phyloP scores from a whole-genome alignment of 169 alveolate species.

The Blepharisma undulans region DNA sequence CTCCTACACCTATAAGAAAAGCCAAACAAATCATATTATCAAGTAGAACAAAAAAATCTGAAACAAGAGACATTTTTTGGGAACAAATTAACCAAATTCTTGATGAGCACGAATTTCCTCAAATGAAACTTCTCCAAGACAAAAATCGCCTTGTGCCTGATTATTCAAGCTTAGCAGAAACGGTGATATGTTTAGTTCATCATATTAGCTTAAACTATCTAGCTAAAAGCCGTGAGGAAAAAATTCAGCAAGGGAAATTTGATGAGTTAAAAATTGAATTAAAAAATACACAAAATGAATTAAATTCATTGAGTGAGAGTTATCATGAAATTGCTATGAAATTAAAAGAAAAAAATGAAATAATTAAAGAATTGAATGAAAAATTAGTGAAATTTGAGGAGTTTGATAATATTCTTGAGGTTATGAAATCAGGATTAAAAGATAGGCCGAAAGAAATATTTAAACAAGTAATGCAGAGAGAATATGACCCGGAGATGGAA shows the following conservation, averaged over 20 bases:
- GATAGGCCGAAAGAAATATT: not conserved
- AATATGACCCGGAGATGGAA: not conserved
- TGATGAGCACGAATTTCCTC: not conserved
- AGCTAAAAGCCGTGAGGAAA: not conserved
- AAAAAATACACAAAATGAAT: not conserved
- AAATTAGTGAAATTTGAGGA: not conserved
- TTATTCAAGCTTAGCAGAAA: not conserved
- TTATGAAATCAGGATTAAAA: not conserved
- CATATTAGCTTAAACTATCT: not conserved
- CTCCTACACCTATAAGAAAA: not conserved
- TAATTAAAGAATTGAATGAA: not conserved
- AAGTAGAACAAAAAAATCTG: not conserved
- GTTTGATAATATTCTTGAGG: not conserved
- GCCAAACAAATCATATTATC: not conserved
- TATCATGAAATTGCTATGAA: not conserved
- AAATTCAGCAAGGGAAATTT: not conserved
- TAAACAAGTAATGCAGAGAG: not conserved
- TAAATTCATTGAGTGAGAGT: not conserved
- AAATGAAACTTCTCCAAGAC: not conserved
- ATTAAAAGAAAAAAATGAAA: not conserved
- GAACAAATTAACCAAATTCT: not conserved
- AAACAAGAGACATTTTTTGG: not conserved
- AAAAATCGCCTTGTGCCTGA: not conserved
- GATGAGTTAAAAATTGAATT: not conserved
- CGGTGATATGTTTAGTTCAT: not conserved